Evolutionary conservation across 352 stramenopile genomes (phyloP).

Genomic region (Aphanomyces cochlioides): DNA sequence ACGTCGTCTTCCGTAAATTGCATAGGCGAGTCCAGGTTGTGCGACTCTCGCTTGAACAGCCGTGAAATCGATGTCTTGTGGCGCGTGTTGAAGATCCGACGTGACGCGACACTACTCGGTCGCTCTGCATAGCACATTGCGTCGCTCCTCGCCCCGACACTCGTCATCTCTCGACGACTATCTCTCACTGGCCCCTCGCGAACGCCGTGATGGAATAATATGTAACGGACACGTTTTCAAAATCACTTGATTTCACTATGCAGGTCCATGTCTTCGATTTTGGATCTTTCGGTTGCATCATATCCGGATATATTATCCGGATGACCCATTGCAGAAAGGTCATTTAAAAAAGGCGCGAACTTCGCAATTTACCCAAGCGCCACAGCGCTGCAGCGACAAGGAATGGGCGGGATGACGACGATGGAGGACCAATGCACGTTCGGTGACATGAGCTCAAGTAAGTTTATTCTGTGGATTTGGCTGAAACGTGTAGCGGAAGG

Average conservation of each 20-base stretch:
- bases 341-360: too few relatives aligned
- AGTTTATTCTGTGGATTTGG: too few relatives aligned
- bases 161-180: not conserved
- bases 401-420: too few relatives aligned
- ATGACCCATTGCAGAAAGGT: too few relatives aligned
- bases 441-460: too few relatives aligned
- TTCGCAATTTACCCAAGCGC: too few relatives aligned
- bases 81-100: slow-evolving; percentile 16
- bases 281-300: not conserved
- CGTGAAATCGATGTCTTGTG: slow-evolving; percentile 28
- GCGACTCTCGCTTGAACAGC: slow-evolving; percentile 12
- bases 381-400: too few relatives aligned
- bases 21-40: slow-evolving; percentile 19
- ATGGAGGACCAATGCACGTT: too few relatives aligned
- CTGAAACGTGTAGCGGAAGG: too few relatives aligned
- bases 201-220: not conserved
- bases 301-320: slow-evolving; percentile 2
- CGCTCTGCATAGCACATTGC: too few relatives aligned
- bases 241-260: slow-evolving; percentile 17
- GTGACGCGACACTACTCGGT: not conserved
- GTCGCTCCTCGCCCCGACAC: not conserved
- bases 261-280: slow-evolving; percentile 10
- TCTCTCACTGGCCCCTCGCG: not conserved
- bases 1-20: slow-evolving; percentile 33
- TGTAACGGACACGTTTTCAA: slow-evolving; percentile 20